Base-by-base conservation (phyloP, 352 stramenopile genomes). In the Pilasporangium apinafurcum region DNA sequence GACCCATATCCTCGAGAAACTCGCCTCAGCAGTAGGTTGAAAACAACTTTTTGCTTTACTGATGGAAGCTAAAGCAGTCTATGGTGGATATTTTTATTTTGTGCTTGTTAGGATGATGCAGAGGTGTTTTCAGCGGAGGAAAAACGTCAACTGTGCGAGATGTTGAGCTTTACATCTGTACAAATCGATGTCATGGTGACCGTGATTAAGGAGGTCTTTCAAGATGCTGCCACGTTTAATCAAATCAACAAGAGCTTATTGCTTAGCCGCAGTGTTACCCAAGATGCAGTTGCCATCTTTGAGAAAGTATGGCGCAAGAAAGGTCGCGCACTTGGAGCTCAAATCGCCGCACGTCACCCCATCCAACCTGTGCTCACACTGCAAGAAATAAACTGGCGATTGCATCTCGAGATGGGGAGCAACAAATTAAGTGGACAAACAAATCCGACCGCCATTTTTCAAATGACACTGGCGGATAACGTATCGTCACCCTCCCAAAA, bases 251-350 rank as follows among this genome's bases (percentile, higher is more conserved):
- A 45, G 0, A 55, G 49, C 13, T 35, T 64, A 9, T 53, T 87
- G 20, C 22, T 44, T 3, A 43, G 38, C 4, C 38, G 33, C 1
- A 62, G 59, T 3, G 49, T 73, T 5, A 36, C 62, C 1, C 31
- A 53, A 1, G 47, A 59, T 4, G 68, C 76, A 17, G 44, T 62
- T 13, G 31, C 39, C 22, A 32, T 53, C 2, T 20, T 84, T 12
- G 69, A 83, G 30, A 74, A 79, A 48, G 44, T 60, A 33, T 87
- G 75, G 75, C 68, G 59, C 32, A 84, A 87, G 56, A 83, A 79
- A 49, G 65, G 72, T 10, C 37, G 38, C 5, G 21, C 21, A 0
- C 20, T 48, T 2, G 31, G 36, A 6, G 24, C 40, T 17, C 29
- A 53, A 37, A 43, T 69, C 20, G 30, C 39, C 7, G 16, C 27